These are phyloP conservation scores for Beta lomatogona DNA, from an alignment of 179 eudicot genomes.

Conservation along the genomic window DNA sequence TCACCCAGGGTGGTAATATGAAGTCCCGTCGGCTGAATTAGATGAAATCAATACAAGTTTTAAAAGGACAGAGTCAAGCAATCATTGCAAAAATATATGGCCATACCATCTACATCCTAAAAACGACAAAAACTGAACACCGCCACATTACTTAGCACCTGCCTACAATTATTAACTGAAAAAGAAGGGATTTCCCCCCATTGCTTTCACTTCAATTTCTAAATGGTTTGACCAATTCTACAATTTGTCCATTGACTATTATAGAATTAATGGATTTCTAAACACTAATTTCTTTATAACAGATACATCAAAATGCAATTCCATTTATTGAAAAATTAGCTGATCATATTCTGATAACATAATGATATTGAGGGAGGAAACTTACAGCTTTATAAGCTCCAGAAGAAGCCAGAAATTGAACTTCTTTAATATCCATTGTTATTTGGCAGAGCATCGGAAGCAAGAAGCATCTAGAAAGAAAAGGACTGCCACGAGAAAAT, in stretches of 20 bases:
- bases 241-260: background rate
- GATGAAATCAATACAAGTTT: too few species aligned
- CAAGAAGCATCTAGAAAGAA: conserved; percentile 69
- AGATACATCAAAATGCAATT: background rate
- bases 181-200: too few species aligned
- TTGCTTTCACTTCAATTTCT: background rate
- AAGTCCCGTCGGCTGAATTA: too few species aligned
- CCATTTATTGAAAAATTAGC: background rate
- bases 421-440: conserved; percentile 74
- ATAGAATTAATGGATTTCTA: background rate
- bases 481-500: conserved; percentile 59
- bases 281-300: background rate
- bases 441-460: conserved; percentile 90
- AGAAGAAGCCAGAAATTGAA: conserved; percentile 53
- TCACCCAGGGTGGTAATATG: too few species aligned
- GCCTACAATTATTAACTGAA: too few species aligned
- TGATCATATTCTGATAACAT: background rate
- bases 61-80: too few species aligned
- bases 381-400: conserved; percentile 83
- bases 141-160: too few species aligned
- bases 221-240: background rate
- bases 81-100: too few species aligned
- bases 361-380: conserved; percentile 3
- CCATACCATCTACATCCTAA: too few species aligned
- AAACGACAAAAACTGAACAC: too few species aligned